These are phyloP conservation scores for Ophioceras dolichostomum DNA, from an alignment of 2,329 filamentous ascomycete genomes.

Conservation along the genomic window DNA sequence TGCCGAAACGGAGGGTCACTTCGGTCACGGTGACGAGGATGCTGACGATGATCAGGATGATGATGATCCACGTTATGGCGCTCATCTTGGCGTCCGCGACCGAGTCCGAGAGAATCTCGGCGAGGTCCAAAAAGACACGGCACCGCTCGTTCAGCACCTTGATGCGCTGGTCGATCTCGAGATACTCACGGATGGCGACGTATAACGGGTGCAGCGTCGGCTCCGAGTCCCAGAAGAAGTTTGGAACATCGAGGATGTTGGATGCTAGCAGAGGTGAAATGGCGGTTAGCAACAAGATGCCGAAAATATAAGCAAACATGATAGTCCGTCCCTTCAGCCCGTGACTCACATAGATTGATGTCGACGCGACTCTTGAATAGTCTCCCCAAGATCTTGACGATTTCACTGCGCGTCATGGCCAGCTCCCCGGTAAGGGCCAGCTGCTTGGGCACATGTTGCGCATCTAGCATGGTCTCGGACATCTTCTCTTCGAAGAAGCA, in stretches of 20 bases:
- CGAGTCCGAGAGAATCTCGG: constrained; percentile 85
- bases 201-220: constrained; percentile 92
- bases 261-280: constrained; percentile 45
- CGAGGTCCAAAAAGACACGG: constrained; percentile 88
- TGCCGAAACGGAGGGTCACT: constrained; percentile 73
- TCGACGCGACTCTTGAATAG: constrained; percentile 92
- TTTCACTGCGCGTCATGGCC: constrained; percentile 83
- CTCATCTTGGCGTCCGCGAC: constrained; percentile 95
- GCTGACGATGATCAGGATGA: constrained; percentile 79
- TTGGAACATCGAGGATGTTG: constrained; percentile 90
- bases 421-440: constrained; percentile 82
- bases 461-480: constrained; percentile 85
- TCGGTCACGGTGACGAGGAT: constrained; percentile 87
- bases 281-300: constrained; percentile 9
- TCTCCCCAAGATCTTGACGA: constrained; percentile 80
- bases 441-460: constrained; percentile 81
- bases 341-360: constrained; percentile 91
- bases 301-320: too few species aligned
- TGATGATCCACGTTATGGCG: constrained; percentile 94
- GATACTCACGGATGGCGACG: constrained; percentile 86
- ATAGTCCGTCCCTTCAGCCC: too few species aligned
- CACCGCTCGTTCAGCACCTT: constrained; percentile 96
- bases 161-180: constrained; percentile 93
- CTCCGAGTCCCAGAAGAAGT: constrained; percentile 98
- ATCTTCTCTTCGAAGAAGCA: constrained; percentile 95